Evolutionary conservation across 2,329 filamentous ascomycete genomes (phyloP).

Genomic region (Pochonia chlamydosporia): DNA sequence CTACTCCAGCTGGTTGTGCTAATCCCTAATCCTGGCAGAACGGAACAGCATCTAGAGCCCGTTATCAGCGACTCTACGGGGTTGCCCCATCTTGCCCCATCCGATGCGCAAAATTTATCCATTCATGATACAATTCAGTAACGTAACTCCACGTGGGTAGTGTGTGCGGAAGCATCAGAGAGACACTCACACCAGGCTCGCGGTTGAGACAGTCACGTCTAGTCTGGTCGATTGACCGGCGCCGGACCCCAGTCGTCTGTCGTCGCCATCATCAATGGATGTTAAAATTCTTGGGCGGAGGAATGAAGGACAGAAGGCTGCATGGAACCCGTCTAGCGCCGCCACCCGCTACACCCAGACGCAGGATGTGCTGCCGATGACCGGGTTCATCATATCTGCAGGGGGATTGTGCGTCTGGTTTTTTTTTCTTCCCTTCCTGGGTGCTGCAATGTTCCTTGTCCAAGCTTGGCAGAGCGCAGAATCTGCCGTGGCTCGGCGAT

Average conservation of each 20-base stretch:
- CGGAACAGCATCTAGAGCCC: background rate
- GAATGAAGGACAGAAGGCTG: background rate
- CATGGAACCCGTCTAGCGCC: constrained; percentile 1
- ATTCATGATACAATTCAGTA: background rate
- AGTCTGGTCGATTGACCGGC: background rate
- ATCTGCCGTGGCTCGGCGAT: background rate
- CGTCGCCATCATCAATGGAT: background rate
- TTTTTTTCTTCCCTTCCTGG: too few species aligned
- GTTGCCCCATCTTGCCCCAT: background rate
- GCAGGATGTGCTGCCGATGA: background rate
- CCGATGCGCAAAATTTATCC: background rate
- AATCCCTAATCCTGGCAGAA: too few species aligned
- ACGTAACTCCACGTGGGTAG: background rate
- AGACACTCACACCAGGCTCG: too few species aligned
- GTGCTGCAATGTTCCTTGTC: too few species aligned
- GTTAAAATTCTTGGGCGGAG: too few species aligned
- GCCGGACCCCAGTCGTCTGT: background rate
- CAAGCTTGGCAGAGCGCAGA: background rate
- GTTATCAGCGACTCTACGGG: background rate
- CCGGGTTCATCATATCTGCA: background rate
- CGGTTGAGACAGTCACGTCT: too few species aligned
- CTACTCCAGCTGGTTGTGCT: background rate
- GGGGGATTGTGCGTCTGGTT: too few species aligned
- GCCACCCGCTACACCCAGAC: background rate
- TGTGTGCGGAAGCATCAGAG: background rate